A percentile compares a stretch with the other conserved stretches of the same genome.
phyloP scores from a whole-genome alignment of 495 filamentous ascomycete species.

The Neurospora discreta region DNA sequence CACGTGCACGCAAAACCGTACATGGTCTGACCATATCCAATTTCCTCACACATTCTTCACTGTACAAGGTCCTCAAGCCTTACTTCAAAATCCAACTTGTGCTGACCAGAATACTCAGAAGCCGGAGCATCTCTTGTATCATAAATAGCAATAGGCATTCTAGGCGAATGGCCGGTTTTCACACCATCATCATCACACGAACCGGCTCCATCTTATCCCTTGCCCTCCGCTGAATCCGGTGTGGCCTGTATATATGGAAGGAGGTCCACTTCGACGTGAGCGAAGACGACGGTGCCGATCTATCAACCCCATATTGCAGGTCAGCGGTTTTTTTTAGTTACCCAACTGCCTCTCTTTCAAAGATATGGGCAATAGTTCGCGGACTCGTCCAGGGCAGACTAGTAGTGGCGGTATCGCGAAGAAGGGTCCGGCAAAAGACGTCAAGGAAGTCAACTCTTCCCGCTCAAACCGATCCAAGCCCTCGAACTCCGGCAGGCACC shows the following conservation, averaged over 20 bases:
- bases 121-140: neutral
- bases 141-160: neutral
- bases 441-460: slow-evolving; percentile 11
- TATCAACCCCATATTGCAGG: neutral
- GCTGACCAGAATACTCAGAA: neutral
- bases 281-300: slow-evolving; percentile 2
- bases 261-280: slow-evolving; percentile 13
- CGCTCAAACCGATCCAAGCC: slow-evolving; percentile 10
- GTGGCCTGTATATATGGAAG: slow-evolving; percentile 7
- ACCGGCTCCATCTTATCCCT: neutral
- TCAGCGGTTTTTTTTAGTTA: neutral
- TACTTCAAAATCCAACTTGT: neutral
- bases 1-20: neutral
- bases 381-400: slow-evolving; percentile 13
- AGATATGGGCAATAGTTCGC: slow-evolving; percentile 18
- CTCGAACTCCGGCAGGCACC: slow-evolving; percentile 7
- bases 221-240: neutral
- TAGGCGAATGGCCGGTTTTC: neutral
- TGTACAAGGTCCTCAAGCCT: neutral
- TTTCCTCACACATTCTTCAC: neutral
- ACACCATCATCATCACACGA: neutral
- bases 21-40: neutral
- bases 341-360: neutral
- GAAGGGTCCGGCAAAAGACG: slow-evolving; percentile 10
- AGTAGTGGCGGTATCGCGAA: slow-evolving; percentile 12